Base-by-base conservation (phyloP, 2,329 filamentous ascomycete genomes). In the Trichoderma polysporum region DNA sequence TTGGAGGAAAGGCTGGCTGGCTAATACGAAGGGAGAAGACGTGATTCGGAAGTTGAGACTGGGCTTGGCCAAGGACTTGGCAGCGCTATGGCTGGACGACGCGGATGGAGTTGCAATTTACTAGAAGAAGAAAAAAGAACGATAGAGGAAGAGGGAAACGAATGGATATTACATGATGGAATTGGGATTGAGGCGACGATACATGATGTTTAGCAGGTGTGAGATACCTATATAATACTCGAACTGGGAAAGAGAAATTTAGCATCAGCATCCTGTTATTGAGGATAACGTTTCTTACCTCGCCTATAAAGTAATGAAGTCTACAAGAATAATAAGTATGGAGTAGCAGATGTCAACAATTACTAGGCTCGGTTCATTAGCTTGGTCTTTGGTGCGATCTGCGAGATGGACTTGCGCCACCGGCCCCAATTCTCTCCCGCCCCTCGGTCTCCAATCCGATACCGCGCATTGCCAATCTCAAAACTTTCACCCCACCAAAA, bases 1-100 rank as follows among this genome's bases (percentile, higher is more conserved):
- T 77, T 94, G 91, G 92, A 82, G 92, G 71, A 82, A 81, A 77
- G 91, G 91, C 89, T 81, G 96, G 90, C 89, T 82, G 87, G 74
- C 85, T 33, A 83, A 82, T 12, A 86, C 85, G 19, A 88, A 81
- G 69, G 91, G 88, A 0, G 83, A 84, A 56, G 91, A 94, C 69
- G 82, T 97, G n/a, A 79, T 97, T 68, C 84, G 84, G 70, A 85
- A 90, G 70, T 76, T 97, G 77, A 85, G 94, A 70, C 77, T 92
- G 60, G 91, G 89, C 2, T 77, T 97, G 74, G 91, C 92, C 15
- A 87, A 85, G 76, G 92, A 95, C 71, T 79, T 96, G 74, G 90
- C 87, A 15, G 85, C 83, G 73, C 81, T 90, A 62, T 93, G 90
- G 89, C 78, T 91, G 37, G 83, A 86, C 66, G 88, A 91, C 70